Evolutionary conservation across 1,284 basidiomycete genomes (phyloP), one percentile per base, ranked within the genome.

Genomic region (Sanghuangporus sanghuang): DNA sequence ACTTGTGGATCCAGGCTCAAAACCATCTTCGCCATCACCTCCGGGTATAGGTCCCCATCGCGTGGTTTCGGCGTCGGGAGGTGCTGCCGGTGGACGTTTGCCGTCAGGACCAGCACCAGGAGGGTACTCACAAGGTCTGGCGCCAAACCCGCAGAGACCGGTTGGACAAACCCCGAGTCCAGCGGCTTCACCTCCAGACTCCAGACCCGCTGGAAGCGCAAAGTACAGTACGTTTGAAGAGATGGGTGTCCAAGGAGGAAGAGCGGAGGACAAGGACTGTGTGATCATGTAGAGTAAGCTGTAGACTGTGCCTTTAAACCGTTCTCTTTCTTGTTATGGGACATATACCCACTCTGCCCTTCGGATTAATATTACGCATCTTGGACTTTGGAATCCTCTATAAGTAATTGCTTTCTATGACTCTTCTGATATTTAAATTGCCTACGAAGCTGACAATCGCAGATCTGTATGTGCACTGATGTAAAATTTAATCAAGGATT

Each of bases 191-290:
- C 66, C 54, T 21, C 18, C 55, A 36, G 49, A 56, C 18, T 63
- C 38, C 42, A 36, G 64, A 9, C 44, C 61, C 2, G 16, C 61
- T 2, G 61, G 12, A 54, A 35, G 64, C 48, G 78, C 78, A 67
- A 82, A 84, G 7, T 86, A 92, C 1, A 80, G 88, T 70, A 96
- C 93, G 52, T 97, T 96, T 75, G 90, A 89, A 40, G 95, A 96
- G 79, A 96, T 96, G 94, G 94, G 94, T 0, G 88, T 94, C 70
- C 80, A 85, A 56, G 85, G 87, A 16, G 84, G 81, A 49, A 90
- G 88, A 69, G 82, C 84, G 56, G 85, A 93, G 70, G 84, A 91
- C 32, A 87, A 93, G 72, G 89, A 93, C 0, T 96, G 93, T 77
- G 76, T 89, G 49, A 81, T 94, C 66, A 93, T 93, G 90, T 94